Evolutionary conservation across 2,329 filamentous ascomycete species (phyloP).

Genomic region (Fusarium torulosum): DNA sequence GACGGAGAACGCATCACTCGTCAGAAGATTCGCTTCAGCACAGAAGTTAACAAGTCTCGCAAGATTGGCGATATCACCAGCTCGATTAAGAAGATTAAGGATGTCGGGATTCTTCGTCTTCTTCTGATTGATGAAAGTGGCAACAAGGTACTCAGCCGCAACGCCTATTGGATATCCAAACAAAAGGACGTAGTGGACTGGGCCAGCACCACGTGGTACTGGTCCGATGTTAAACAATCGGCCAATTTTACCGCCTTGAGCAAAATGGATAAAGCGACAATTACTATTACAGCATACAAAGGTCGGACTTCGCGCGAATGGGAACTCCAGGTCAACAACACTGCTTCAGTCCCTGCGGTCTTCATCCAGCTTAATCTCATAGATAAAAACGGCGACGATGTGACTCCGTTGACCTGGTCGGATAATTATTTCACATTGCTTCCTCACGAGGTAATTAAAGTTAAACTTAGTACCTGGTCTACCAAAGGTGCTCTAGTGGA

Average conservation of each 20-base stretch:
- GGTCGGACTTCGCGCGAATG: background rate
- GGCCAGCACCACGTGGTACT: background rate
- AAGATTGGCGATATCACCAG: background rate
- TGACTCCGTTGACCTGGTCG: background rate
- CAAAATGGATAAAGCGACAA: background rate
- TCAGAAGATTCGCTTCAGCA: background rate
- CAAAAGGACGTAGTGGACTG: slow-evolving; percentile 2
- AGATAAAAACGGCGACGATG: background rate
- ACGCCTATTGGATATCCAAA: slow-evolving; percentile 1
- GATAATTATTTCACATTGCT: slow-evolving; percentile 4
- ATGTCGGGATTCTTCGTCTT: background rate
- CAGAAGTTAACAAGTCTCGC: background rate
- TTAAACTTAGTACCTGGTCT: background rate
- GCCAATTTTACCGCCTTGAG: background rate
- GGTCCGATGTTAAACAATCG: background rate
- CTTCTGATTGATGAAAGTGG: background rate
- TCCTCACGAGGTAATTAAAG: background rate
- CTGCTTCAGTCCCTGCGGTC: background rate
- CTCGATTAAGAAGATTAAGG: background rate
- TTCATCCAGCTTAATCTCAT: slow-evolving; percentile 2
- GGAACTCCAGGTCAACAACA: background rate
- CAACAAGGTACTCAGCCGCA: background rate
- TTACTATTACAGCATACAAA: background rate
- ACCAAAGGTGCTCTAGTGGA: background rate
- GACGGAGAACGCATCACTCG: background rate